Conservation (phyloP, 306 rosid species). For the Prunus armeniaca region DNA sequence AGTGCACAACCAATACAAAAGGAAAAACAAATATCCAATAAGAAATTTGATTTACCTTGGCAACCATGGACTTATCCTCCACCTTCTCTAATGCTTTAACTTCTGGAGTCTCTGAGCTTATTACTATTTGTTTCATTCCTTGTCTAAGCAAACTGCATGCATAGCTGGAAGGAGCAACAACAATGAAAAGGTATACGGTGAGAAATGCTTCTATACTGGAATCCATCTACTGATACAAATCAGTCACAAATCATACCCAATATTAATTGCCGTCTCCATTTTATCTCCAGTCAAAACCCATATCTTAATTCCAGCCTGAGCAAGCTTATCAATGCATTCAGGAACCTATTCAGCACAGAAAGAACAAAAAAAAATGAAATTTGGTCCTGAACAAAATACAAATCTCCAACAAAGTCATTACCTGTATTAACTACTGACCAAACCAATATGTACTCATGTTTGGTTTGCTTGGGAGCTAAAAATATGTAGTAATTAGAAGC, state of each 20-base stretch:
- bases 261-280: conserved; percentile 99
- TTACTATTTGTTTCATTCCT: conserved; percentile 88
- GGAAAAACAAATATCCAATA: conserved; percentile 5
- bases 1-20: neutral
- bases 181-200: conserved; percentile 5
- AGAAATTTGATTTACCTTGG: conserved; percentile 41
- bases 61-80: conserved; percentile 64
- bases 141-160: conserved; percentile 97
- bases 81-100: conserved; percentile 65
- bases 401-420: neutral
- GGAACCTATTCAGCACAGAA: conserved; percentile 66
- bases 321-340: conserved; percentile 97
- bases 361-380: neutral
- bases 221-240: neutral
- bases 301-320: conserved; percentile 96
- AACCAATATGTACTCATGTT: neutral
- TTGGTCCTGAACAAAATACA: neutral
- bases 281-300: conserved; percentile 99
- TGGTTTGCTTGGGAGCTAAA: too few species aligned
- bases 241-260: conserved; percentile 51
- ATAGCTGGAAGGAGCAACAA: conserved; percentile 45
- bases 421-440: neutral
- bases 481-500: neutral
- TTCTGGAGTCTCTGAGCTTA: conserved; percentile 84
- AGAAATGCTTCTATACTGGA: conserved; percentile 9